Evolutionary conservation across 2,329 filamentous ascomycete genomes (phyloP).

Genomic region (Alternaria gaisen): DNA sequence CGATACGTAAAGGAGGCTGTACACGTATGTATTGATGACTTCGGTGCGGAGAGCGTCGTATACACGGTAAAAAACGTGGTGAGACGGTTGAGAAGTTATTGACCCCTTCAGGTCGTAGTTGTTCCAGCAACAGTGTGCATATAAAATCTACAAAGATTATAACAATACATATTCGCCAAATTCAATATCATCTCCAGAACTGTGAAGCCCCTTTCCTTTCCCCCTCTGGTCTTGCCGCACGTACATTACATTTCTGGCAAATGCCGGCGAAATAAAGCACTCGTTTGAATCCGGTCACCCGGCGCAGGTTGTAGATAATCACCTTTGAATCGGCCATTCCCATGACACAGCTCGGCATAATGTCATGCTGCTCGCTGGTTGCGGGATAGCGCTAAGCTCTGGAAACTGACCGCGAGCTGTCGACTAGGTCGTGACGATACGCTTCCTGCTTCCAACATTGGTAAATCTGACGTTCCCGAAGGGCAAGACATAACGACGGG

Average conservation of each 20-base stretch:
- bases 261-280: not conserved
- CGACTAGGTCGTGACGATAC: not conserved
- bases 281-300: not conserved
- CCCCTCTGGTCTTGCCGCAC: not conserved
- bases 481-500: not conserved
- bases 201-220: not conserved
- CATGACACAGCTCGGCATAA: not conserved
- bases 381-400: not conserved
- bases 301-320: not conserved
- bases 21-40: not conserved
- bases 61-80: not conserved
- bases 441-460: not conserved
- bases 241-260: not conserved
- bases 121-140: not conserved
- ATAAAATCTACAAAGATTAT: not conserved
- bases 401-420: not conserved
- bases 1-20: not conserved
- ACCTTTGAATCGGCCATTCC: not conserved
- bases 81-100: not conserved
- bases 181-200: not conserved
- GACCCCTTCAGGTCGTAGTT: not conserved
- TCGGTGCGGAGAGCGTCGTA: not conserved
- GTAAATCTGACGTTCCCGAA: not conserved
- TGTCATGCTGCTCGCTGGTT: not conserved
- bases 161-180: constrained; percentile 1